phyloP scores from a whole-genome alignment of 441 rosid species.

The Macaranga tanarius region DNA sequence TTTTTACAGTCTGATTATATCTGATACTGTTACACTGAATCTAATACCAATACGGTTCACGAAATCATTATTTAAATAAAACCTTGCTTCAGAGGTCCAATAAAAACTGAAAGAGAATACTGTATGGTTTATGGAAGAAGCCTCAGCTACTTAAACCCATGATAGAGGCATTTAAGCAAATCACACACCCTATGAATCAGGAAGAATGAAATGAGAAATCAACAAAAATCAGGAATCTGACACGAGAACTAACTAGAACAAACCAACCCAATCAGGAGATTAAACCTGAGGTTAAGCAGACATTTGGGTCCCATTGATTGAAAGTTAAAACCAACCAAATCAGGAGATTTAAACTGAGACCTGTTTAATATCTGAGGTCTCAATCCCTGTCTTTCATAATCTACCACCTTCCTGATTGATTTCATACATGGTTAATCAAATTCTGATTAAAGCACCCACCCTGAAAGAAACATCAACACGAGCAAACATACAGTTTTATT shows the following conservation, averaged over 20 bases:
- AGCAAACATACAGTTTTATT: background rate
- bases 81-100: too few relatives aligned
- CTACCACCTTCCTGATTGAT: background rate
- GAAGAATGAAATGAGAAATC: background rate
- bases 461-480: background rate
- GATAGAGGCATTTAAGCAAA: slow-evolving; percentile 11
- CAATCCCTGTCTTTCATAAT: background rate
- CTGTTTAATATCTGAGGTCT: background rate
- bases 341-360: background rate
- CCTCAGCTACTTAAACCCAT: background rate
- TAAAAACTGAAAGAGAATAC: too few relatives aligned
- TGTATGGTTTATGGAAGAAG: too few relatives aligned
- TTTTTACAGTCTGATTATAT: too few relatives aligned
- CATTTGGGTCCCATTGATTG: slow-evolving; percentile 20
- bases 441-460: background rate
- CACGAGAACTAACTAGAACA: slow-evolving; percentile 21
- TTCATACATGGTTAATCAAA: background rate
- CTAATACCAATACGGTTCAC: too few relatives aligned
- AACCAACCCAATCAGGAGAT: slow-evolving; percentile 10
- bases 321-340: background rate
- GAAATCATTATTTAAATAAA: too few relatives aligned
- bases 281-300: slow-evolving; percentile 15
- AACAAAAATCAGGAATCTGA: slow-evolving; percentile 18
- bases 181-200: background rate
- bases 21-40: too few relatives aligned